A percentile compares a stretch with the other conserved stretches of the same genome.
Conservation (phyloP, 768 basidiomycete species). For the Lactifluus echinatus region DNA sequence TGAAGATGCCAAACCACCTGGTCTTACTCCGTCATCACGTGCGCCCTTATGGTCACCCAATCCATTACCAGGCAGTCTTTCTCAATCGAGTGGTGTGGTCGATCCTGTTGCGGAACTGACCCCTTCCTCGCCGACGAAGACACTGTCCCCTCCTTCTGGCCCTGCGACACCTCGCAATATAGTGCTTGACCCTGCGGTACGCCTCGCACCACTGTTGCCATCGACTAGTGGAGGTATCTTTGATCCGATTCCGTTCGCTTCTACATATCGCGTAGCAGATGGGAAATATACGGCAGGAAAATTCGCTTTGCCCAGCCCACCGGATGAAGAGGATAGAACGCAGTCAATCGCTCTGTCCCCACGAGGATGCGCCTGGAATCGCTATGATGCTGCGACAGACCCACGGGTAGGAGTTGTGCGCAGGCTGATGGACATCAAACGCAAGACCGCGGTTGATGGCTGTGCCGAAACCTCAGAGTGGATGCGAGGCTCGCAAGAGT, state of each 20-base stretch:
- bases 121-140: conserved; percentile 44
- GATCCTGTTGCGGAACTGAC: conserved; percentile 33
- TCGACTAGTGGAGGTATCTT: conserved; percentile 33
- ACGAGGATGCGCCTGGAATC: conserved; percentile 32
- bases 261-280: conserved; percentile 52
- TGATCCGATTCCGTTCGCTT: conserved; percentile 68
- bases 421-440: conserved; percentile 62
- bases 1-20: conserved; percentile 23
- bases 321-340: conserved; percentile 34
- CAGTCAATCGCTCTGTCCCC: conserved; percentile 26
- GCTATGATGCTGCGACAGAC: conserved; percentile 57
- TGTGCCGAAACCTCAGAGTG: conserved; percentile 31
- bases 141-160: conserved; percentile 30
- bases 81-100: conserved; percentile 22
- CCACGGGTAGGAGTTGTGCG: conserved; percentile 61
- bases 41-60: conserved; percentile 27
- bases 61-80: conserved; percentile 16
- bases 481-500: conserved; percentile 40
- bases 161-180: conserved; percentile 10
- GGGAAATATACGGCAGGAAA: conserved; percentile 71
- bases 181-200: conserved; percentile 18
- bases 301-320: conserved; percentile 59
- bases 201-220: conserved; percentile 19
- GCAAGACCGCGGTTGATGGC: conserved; percentile 40
- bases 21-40: conserved; percentile 27